Base-by-base conservation (phyloP, 2,329 filamentous ascomycete genomes). In the Mariannaea sp. region DNA sequence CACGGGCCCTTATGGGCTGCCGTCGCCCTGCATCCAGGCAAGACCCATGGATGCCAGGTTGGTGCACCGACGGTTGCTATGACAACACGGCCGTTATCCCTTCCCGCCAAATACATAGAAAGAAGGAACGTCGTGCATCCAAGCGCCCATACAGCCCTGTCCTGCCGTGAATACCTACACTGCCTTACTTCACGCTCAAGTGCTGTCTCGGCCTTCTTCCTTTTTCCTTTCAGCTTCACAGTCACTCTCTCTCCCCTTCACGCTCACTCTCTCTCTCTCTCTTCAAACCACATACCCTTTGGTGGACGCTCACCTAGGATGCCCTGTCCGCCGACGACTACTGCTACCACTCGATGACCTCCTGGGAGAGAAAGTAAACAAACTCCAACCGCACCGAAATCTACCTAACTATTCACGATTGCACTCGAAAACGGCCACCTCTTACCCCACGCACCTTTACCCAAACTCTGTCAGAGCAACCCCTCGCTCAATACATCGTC, bases 361-460 rank as follows among this genome's bases (percentile, higher is more conserved):
- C 22, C 26, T 48, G 61, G 47, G 58, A 66, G 60, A 65, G 64
- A 63, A 66, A 65, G 60, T 66, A 66, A 66, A 66, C 64, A 66
- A 49, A 33, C 13, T 8, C 10, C 30, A 22, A 55, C 13, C 38
- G 49, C 45, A n/a, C n/a, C n/a, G n/a, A n/a, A n/a, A n/a, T n/a
- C 38, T 26, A 40, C 14, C 35, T 9, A 42, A 44, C 13, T 35
- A 27, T 53, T 56, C 53, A 44, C 62, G 53, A 58, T 35, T 48
- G 46, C 24, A 56, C 49, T 42, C 56, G 58, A 61, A n/a, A 41
- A 63, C 59, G 22, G 53, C 51, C 35, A 57, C 19, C 33, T 13
- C 40, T 32, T 58, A 43, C 43, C 44, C 50, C 44, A 49, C 51
- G 51, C 19, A 27, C 16, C 16, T 32, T 33, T 14, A 38, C 9